Evolutionary conservation across 2,329 filamentous ascomycete genomes (phyloP), one percentile per base, ranked within the genome.

Genomic region (Fonsecaea nubica): DNA sequence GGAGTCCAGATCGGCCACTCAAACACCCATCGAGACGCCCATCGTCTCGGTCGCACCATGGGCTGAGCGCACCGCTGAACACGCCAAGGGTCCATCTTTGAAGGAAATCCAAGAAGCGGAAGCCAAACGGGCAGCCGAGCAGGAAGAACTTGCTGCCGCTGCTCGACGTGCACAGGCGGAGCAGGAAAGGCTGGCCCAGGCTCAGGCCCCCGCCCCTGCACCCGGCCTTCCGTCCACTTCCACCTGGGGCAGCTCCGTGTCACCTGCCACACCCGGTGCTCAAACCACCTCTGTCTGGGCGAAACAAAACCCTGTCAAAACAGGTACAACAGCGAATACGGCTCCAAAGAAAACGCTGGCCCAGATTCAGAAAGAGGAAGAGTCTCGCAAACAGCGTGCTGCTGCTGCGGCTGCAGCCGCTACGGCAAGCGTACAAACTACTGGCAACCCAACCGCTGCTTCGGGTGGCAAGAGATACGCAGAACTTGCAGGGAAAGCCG

Each of bases 31-130:
- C 33, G 88, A 90, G 60, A 86, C 86, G 1, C 85, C 86, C 6
- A 84, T 85, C 58, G 84, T 93, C 3, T 92, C 94, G 0, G 82
- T 97, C 71, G 95, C 95, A 0, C 95, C 95, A 0, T 99, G 95
- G 95, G 95, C 95, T 4, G 95, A 95, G 77, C 93, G 98, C 71
- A 86, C 86, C 2, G 80, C 82, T 48, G 90, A 91, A 57, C 80
- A 85, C 30, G 88, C 92, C 48, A 96, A 92, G 78, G 93, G 93
- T 0, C 95, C 94, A 1, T 97, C 93, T 67, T 82, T 99, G 69
- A 96, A 93, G 80, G 93, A 99, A 76, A 99, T 99, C 30, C 95
- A 99, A 77, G 94, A 97, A 78, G 90, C 92, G 4, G 95, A 99
- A 78, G 94, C 94, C 40, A 92, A 91, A 75, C 96, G 95, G 77